Percentiles rank a stretch among this genome's conserved stretches.
These are phyloP conservation scores for Geotrichum carabidarum DNA, from an alignment of 1,139 yeast species.

Conservation along the genomic window DNA sequence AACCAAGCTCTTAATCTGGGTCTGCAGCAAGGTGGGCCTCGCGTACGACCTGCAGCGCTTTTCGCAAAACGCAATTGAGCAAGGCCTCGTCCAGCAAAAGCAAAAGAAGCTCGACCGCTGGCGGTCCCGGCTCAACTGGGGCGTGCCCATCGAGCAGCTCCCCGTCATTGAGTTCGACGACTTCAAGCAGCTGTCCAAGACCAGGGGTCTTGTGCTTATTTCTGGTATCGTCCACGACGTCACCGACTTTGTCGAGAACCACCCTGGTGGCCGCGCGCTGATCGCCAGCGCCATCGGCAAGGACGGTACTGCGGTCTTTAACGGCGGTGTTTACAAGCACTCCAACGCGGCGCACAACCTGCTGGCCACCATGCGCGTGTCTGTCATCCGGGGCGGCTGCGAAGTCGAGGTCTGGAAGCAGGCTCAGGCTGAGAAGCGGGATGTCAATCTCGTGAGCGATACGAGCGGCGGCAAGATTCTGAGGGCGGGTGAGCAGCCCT, in stretches of 20 bases:
- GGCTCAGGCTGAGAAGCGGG: conserved; percentile 25
- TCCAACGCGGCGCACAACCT: conserved; percentile 96
- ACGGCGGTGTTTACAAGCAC: conserved; percentile 95
- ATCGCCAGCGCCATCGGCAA: conserved; percentile 84
- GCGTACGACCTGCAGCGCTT: conserved; percentile 89
- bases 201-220: conserved; percentile 65
- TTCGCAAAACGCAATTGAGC: conserved; percentile 93
- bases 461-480: conserved; percentile 50
- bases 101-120: conserved; percentile 88
- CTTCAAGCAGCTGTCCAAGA: conserved; percentile 63
- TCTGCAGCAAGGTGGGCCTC: conserved; percentile 69
- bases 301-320: conserved; percentile 95
- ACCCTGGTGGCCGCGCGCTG: conserved; percentile 96
- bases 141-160: conserved; percentile 72
- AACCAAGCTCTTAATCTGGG: conserved; percentile 75
- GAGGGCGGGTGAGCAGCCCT: conserved; percentile 58
- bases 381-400: conserved; percentile 81
- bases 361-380: conserved; percentile 91
- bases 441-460: conserved; percentile 49
- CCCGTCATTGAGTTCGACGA: conserved; percentile 90
- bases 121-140: conserved; percentile 84
- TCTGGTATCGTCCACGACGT: conserved; percentile 95
- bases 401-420: conserved; percentile 74
- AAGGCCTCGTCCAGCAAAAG: conserved; percentile 91
- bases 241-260: conserved; percentile 75